A percentile compares a stretch with the other conserved stretches of the same genome.
Conservation (phyloP, 2,329 filamentous ascomycete species). For the Aciculosporium take region DNA sequence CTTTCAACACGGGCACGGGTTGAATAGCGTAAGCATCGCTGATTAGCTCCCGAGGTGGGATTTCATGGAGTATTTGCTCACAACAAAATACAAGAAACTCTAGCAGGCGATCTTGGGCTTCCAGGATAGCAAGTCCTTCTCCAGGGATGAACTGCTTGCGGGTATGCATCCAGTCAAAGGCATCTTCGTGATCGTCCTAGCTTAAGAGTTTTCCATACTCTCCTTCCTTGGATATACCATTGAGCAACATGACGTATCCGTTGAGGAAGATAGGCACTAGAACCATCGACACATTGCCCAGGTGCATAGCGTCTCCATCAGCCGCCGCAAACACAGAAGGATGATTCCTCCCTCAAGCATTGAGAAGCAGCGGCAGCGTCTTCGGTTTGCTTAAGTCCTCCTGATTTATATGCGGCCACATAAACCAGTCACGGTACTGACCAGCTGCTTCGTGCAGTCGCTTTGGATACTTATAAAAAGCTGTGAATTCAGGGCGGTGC, state of each 20-base stretch:
- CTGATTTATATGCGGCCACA: conserved; percentile 43
- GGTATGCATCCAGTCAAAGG: conserved; percentile 21
- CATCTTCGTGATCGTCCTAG: conserved; percentile 21
- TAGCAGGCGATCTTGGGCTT: conserved; percentile 34
- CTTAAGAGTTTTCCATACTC: conserved; percentile 23
- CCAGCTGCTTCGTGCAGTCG: conserved; percentile 9
- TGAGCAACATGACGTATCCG: conserved; percentile 20
- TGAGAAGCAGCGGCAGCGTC: conserved; percentile 34
- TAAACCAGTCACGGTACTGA: conserved; percentile 20
- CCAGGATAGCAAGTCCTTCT: conserved; percentile 34
- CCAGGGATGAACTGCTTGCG: conserved; percentile 26
- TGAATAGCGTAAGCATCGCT: conserved; percentile 18
- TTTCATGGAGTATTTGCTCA: conserved; percentile 36
- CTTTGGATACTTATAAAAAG: conserved; percentile 14
- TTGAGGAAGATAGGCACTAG: conserved; percentile 17
- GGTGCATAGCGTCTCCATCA: conserved; percentile 23
- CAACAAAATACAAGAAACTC: conserved; percentile 35
- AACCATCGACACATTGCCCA: conserved; percentile 14
- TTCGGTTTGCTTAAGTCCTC: conserved; percentile 36
- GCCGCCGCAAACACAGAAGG: conserved; percentile 33
- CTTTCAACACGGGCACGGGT: conserved; percentile 22
- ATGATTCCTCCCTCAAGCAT: conserved; percentile 32
- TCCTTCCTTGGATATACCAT: conserved; percentile 12
- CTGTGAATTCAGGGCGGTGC: conserved; percentile 38
- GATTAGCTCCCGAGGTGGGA: conserved; percentile 17